phyloP scores from a whole-genome alignment of 208 protist species.

The Acanthamoeba royreba region DNA sequence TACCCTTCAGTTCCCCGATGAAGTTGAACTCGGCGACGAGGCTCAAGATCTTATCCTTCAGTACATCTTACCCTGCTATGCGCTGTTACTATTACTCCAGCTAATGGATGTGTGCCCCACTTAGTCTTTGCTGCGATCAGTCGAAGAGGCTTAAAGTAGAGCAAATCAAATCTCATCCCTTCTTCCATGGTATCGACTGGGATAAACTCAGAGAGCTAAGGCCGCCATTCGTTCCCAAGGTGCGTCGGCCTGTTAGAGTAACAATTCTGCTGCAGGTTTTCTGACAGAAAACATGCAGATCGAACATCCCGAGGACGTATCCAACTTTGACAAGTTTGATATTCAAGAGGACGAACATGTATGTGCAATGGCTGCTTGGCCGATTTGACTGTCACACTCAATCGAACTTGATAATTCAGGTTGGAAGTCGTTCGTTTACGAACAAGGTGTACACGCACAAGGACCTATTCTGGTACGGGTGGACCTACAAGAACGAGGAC shows the following conservation, averaged over 20 bases:
- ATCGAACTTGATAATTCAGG: neutral
- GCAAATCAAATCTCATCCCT: slow-evolving; percentile 72
- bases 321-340: slow-evolving; percentile 44
- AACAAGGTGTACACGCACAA: slow-evolving; percentile 37
- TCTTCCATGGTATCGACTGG: slow-evolving; percentile 79
- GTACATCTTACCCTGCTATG: neutral
- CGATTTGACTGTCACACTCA: neutral
- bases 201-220: slow-evolving; percentile 61
- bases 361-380: neutral
- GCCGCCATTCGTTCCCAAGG: slow-evolving; percentile 75
- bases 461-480: slow-evolving; percentile 31
- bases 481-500: slow-evolving; percentile 38
- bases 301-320: neutral
- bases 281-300: neutral
- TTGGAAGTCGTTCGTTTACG: neutral
- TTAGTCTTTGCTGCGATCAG: slow-evolving; percentile 32
- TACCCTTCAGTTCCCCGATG: slow-evolving; percentile 86
- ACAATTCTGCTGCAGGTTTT: neutral
- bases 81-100: neutral
- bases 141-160: slow-evolving; percentile 30
- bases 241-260: neutral
- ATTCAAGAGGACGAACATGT: neutral
- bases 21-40: slow-evolving; percentile 82
- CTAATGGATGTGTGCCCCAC: neutral
- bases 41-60: slow-evolving; percentile 90